These are phyloP conservation scores for Wickerhamomyces bisporus DNA, from an alignment of 805 yeast species.

Conservation along the genomic window DNA sequence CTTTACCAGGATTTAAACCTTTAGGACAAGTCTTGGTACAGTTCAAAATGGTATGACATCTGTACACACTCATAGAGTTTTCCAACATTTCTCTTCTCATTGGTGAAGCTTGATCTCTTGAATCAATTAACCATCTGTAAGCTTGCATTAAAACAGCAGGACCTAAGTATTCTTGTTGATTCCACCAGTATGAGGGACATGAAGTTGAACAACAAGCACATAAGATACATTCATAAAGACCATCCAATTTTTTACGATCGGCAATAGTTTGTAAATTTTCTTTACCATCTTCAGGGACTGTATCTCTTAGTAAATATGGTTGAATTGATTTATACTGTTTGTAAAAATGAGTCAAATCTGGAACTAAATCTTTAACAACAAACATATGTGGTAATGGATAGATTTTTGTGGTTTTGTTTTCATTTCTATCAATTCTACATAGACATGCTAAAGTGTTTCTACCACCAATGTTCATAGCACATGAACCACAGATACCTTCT, in stretches of 20 bases:
- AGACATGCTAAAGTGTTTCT: conserved; percentile 95
- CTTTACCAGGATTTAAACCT: conserved; percentile 96
- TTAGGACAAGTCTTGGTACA: conserved; percentile 98
- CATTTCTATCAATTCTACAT: conserved; percentile 85
- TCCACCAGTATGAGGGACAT: conserved; percentile 99
- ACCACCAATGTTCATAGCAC: conserved; percentile 99
- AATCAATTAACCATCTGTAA: conserved; percentile 96
- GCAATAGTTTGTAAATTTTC: conserved; percentile 88
- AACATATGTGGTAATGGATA: conserved; percentile 98
- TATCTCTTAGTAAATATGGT: conserved; percentile 84
- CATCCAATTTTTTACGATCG: conserved; percentile 95
- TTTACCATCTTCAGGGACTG: conserved; percentile 80
- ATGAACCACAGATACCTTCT: conserved; percentile 99
- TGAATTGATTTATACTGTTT: conserved; percentile 97
- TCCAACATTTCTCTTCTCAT: conserved; percentile 85
- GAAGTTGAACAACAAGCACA: conserved; percentile 99
- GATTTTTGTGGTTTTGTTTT: conserved; percentile 70
- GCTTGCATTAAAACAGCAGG: conserved; percentile 99
- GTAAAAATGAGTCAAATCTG: conserved; percentile 96
- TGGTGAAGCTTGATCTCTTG: conserved; percentile 86
- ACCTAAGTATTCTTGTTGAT: conserved; percentile 96
- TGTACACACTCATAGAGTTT: conserved; percentile 94
- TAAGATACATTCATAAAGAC: conserved; percentile 93
- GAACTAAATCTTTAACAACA: conserved; percentile 94
- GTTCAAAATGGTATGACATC: conserved; percentile 99